Conservation (phyloP, 805 yeast species). For the Wickerhamomyces hampshirensis region DNA sequence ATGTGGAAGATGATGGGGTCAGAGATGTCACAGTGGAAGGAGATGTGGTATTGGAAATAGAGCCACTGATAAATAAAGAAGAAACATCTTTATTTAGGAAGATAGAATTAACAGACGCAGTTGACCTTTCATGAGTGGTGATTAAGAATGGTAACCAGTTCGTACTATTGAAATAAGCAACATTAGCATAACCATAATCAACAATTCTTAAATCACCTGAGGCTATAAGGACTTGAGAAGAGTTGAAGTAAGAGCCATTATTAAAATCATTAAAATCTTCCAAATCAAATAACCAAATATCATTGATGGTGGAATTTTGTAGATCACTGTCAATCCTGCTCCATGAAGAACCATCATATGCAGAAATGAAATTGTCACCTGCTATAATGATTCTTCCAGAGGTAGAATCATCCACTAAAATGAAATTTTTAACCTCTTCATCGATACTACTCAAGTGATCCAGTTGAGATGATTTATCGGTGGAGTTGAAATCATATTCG, state of each 20-base stretch:
- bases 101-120: constrained; percentile 25
- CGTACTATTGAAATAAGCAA: constrained; percentile 62
- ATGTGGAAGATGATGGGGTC: constrained; percentile 12
- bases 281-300: constrained; percentile 39
- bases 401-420: constrained; percentile 42
- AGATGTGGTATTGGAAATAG: constrained; percentile 16
- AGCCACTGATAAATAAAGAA: constrained; percentile 25
- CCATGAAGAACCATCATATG: constrained; percentile 48
- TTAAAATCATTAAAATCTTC: constrained; percentile 26
- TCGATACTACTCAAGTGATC: constrained; percentile 16
- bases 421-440: constrained; percentile 32
- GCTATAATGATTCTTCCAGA: constrained; percentile 37
- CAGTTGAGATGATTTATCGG: constrained; percentile 23
- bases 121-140: constrained; percentile 28
- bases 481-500: constrained; percentile 46
- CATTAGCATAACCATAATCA: constrained; percentile 50
- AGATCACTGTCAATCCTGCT: constrained; percentile 32
- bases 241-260: constrained; percentile 34
- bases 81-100: constrained; percentile 36
- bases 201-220: constrained; percentile 51
- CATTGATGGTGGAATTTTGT: constrained; percentile 36
- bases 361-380: constrained; percentile 34
- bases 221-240: constrained; percentile 45
- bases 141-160: constrained; percentile 63
- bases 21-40: constrained; percentile 17